Evolutionary conservation across 2,329 filamentous ascomycete species (phyloP).

Genomic region (Cercospora canescens): DNA sequence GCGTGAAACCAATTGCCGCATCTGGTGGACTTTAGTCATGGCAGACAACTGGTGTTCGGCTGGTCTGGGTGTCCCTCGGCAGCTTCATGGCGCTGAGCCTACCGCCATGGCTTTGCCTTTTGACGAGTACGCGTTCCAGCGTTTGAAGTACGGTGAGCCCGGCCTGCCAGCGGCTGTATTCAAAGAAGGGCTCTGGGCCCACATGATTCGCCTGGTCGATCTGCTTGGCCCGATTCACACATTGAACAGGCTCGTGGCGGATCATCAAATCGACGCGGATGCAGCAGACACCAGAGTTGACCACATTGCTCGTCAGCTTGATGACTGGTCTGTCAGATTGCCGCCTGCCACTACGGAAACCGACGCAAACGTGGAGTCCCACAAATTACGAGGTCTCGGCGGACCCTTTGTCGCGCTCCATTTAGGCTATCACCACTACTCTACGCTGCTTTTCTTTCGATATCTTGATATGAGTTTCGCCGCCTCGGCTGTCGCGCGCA

Average conservation of each 20-base stretch:
- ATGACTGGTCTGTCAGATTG: background rate
- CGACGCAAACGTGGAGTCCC: background rate
- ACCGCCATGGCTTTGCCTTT: background rate
- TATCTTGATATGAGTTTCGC: background rate
- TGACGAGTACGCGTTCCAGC: background rate
- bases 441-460: background rate
- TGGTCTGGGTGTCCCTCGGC: background rate
- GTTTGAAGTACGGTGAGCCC: background rate
- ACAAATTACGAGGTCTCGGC: background rate
- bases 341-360: background rate
- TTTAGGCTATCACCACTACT: background rate
- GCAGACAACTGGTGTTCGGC: background rate
- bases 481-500: background rate
- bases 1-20: background rate
- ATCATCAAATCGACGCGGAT: background rate
- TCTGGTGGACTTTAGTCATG: background rate
- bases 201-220: background rate
- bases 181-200: background rate
- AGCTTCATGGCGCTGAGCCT: background rate
- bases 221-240: background rate
- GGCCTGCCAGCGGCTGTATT: background rate
- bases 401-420: background rate
- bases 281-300: background rate
- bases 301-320: background rate
- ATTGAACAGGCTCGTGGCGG: background rate